Evolutionary conservation across 345 rosid genomes (phyloP), one percentile per base, ranked within the genome.

Genomic region (Passiflora organensis): DNA sequence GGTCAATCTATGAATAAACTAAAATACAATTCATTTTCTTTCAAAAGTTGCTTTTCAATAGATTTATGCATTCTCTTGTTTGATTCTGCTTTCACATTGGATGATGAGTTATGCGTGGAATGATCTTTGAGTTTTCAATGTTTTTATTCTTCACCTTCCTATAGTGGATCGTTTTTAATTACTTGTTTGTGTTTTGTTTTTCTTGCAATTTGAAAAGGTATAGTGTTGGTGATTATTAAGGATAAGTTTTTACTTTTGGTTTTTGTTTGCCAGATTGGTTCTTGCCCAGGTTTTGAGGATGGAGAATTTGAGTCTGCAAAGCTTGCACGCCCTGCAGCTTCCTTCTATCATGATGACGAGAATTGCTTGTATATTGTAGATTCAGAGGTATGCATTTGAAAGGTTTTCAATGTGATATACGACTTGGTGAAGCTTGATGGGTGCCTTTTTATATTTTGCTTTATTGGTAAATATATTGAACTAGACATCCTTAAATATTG

Each of bases 201-300:
- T 21, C 11, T 6, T 32, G 22, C n/a, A 20, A 25, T 51, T 41
- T 72, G 58, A 71, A 52, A n/a, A 32, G 43, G 25, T 8, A 28
- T 2, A 28, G 5, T 28, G 3, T 28, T 28, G n/a, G n/a, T n/a
- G 8, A 28, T 8, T 28, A 28, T 8, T 2, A 28, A 28, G 34
- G 34, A n/a, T 28, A 28, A 28, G 43, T 41, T 41, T 41, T 4
- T 41, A 13, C n/a, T 41, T 6, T 2, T 38, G 17, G 55, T 44
- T 53, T 71, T 76, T 71, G 49, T 82, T 59, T 78, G 64, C 67
- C 94, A 93, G 99, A 89, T 93, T 82, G 97, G 97, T 73, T 82
- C 94, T 68, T 75, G 66, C 73, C 95, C 89, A 64, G 99, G 99
- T 53, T 89, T 89, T 72, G 97, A 93, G 81, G 99, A 93, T 76